Evolutionary conservation across 495 filamentous ascomycete species (phyloP), one percentile per base, ranked within the genome.

Genomic region (Hyaloscypha finlandica): DNA sequence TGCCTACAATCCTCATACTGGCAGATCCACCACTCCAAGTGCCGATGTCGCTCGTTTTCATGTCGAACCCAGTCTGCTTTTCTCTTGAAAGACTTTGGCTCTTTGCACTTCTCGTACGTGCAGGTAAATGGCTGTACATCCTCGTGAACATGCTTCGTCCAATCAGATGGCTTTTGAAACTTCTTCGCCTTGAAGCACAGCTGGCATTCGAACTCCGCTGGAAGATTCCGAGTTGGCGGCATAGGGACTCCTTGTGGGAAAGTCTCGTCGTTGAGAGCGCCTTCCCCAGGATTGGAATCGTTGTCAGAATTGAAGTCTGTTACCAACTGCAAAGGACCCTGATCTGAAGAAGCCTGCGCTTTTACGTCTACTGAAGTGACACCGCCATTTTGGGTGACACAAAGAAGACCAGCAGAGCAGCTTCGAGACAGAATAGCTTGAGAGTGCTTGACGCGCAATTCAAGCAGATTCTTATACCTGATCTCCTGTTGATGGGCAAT

Each of bases 21-120:
- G 74, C 94, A 98, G 31, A 83, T 87, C 94, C 94, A 98, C 89
- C 91, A 95, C 71, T 97, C 94, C 8, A 97, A 81, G 59, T 96
- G 92, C 37, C 94, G 88, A 74, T 98, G 94, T 63, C 90, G 88
- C 77, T 98, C 94, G 71, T 92, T 97, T 76, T 98, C 94, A 71
- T 98, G 94, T 35, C 94, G 85, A 31, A 98, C 93, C 94, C 94
- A 98, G 74, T 98, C 94, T 20, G 94, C 94, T 77, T 98, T 98
- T 51, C 94, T 85, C 78, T 98, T 98, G 81, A 97, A 98, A 29
- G 92, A 94, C 76, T 96, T 97, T 30, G 93, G 90, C 61, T 97
- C 93, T 33, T 81, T 85, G 77, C 94, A 98, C 31, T 88, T 80
- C 14, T 88, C 85, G 77, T 95, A 97, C 0, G 93, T 98, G 78